Evolutionary conservation across 345 rosid species (phyloP), one percentile per base, ranked within the genome.

Genomic region (Brassica rapa): DNA sequence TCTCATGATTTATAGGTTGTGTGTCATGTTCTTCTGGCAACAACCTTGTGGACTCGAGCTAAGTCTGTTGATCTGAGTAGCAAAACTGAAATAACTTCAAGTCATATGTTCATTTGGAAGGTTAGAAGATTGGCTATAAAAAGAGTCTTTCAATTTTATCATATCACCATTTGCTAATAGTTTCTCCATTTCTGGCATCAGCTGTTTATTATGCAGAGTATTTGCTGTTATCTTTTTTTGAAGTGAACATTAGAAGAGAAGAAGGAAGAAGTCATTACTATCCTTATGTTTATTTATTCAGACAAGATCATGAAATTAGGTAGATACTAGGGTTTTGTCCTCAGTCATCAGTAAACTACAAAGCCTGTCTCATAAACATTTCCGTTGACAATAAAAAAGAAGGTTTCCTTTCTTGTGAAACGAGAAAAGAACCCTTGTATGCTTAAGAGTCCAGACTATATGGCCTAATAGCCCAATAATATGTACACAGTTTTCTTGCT

Each of bases 101-200:
- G 91, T 72, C 90, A 94, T 83, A 94, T 94, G 98, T 90, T 92
- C 78, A 86, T 94, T 80, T 94, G 98, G 97, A 89, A 94, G 98
- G 97, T 94, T 30, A 67, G 70, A 56, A 67, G 74, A 56, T 71
- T 37, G 3, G 25, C 37, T 57, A 56, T 68, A 60, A 30, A 68
- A 37, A 37, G n/a, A 46, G 32, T 59, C 46, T 41, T 55, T 61
- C 2, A 46, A 24, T 16, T 33, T 77, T 51, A 33, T 70, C 41
- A 35, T 4, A 51, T 59, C 53, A 46, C 55, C 23, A 46, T 79
- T 60, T 73, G 24, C 69, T 72, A 32, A 73, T 68, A 7, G 0
- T 12, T 68, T 73, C 33, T 73, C 11, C 57, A 6, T 60, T 55
- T 23, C 24, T 61, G 57, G 10, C 41, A 27, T 89, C 92, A 94